A percentile compares a stretch with the other conserved stretches of the same genome.
Evolutionary conservation across 139 green algal genomes (phyloP).

Genomic region (Pseudopediastrum boryanum): DNA sequence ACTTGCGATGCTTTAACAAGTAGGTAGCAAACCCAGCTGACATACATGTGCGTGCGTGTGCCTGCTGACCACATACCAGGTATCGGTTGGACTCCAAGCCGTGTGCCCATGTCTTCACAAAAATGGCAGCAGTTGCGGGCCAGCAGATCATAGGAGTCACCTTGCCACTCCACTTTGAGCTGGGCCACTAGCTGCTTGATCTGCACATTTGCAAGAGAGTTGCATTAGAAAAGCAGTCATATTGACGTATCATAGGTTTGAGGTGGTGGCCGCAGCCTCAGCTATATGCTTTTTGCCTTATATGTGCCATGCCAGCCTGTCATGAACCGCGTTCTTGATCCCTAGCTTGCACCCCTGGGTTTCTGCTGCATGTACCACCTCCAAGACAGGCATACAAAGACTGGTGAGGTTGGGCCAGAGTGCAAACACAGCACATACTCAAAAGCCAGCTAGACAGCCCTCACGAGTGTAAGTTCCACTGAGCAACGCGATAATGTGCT

Average conservation of each 20-base stretch:
- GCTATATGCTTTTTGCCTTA: too few species aligned
- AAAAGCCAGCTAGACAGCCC: too few species aligned
- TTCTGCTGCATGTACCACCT: too few species aligned
- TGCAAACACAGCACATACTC: too few species aligned
- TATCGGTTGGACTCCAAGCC: slow-evolving; percentile 47
- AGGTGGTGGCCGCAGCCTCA: background rate
- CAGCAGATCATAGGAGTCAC: slow-evolving; percentile 73
- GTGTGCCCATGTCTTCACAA: slow-evolving; percentile 65
- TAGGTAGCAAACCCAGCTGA: too few species aligned
- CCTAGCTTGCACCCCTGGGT: background rate
- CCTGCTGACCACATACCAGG: slow-evolving; percentile 33
- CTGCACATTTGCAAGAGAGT: slow-evolving; percentile 9
- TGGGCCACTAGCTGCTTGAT: slow-evolving; percentile 42
- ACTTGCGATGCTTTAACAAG: too few species aligned
- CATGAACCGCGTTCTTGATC: background rate
- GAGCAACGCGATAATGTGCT: too few species aligned
- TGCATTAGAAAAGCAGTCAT: background rate
- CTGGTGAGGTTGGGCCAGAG: too few species aligned
- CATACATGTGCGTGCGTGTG: background rate
- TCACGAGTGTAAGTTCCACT: too few species aligned
- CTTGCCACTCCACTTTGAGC: slow-evolving; percentile 57
- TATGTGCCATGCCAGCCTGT: too few species aligned
- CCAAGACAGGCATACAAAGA: too few species aligned
- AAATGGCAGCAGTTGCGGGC: slow-evolving; percentile 83
- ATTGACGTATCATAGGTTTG: background rate